phyloP scores from a whole-genome alignment of 1,139 yeast species.

The Yamadazyma epiphylla region DNA sequence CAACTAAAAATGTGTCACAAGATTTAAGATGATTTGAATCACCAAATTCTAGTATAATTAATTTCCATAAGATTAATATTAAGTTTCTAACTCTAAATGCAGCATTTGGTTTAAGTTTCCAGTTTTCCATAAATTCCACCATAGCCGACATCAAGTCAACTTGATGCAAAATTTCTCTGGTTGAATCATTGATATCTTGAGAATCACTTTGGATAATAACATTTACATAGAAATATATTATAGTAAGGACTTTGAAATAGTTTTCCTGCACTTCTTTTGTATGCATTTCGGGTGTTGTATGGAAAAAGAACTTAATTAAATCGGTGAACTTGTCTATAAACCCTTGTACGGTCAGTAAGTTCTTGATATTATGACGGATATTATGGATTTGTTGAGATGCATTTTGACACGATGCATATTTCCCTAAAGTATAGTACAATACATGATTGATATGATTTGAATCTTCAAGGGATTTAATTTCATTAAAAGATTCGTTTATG shows the following conservation, averaged over 20 bases:
- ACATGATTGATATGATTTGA: constrained; percentile 9
- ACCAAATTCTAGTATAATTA: constrained; percentile 66
- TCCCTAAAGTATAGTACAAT: constrained; percentile 42
- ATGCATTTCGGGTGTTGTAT: background rate
- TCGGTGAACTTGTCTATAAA: constrained; percentile 2
- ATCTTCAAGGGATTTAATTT: no score
- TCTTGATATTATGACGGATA: constrained; percentile 19
- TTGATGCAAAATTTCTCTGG: constrained; percentile 18
- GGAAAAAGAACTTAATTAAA: background rate
- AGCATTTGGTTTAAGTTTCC: constrained; percentile 55
- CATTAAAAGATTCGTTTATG: no score
- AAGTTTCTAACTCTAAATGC: constrained; percentile 45
- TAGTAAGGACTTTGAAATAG: constrained; percentile 42
- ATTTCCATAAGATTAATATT: constrained; percentile 54
- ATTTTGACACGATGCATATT: constrained; percentile 25
- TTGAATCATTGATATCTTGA: constrained; percentile 15
- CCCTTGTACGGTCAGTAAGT: constrained; percentile 11
- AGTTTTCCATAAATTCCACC: constrained; percentile 53
- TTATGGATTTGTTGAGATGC: constrained; percentile 31
- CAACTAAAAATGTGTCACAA: constrained; percentile 49
- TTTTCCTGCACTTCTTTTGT: constrained; percentile 12
- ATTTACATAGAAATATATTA: constrained; percentile 47
- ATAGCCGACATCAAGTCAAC: constrained; percentile 41
- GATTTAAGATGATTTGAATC: constrained; percentile 35
- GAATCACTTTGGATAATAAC: constrained; percentile 23